These are phyloP conservation scores for Fusarium liriodendri DNA, from an alignment of 2,329 filamentous ascomycete species.

Conservation along the genomic window DNA sequence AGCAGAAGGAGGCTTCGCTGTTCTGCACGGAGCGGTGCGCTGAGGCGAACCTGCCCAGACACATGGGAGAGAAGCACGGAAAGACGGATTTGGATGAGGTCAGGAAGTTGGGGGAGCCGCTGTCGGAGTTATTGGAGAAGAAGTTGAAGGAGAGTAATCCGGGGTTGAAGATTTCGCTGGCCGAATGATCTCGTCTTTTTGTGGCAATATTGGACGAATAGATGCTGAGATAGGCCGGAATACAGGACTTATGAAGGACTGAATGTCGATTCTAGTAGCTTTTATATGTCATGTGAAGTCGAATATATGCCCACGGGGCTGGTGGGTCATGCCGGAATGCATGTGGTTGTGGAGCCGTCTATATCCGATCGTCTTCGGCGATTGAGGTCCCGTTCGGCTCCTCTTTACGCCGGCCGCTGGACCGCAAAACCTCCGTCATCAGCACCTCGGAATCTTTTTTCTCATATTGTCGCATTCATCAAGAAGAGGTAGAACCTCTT, in stretches of 20 bases:
- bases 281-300: background rate
- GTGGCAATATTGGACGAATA: background rate
- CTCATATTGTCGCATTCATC: background rate
- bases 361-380: constrained; percentile 32
- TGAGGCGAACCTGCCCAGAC: constrained; percentile 53
- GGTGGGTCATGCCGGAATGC: background rate
- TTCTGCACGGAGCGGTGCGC: constrained; percentile 59
- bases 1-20: constrained; percentile 47
- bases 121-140: constrained; percentile 43
- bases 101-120: constrained; percentile 33
- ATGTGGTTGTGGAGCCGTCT: background rate
- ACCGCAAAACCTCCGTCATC: background rate
- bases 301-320: background rate
- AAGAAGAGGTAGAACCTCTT: background rate
- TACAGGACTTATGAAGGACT: background rate
- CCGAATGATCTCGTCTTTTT: constrained; percentile 15
- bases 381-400: constrained; percentile 26
- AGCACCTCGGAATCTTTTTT: background rate
- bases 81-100: constrained; percentile 40
- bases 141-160: constrained; percentile 48
- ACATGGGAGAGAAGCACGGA: constrained; percentile 50
- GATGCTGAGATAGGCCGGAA: background rate
- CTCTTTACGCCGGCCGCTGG: constrained; percentile 25
- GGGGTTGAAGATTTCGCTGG: constrained; percentile 45
- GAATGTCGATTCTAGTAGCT: background rate